Evolutionary conservation across 2,329 filamentous ascomycete genomes (phyloP).

Genomic region (Fusarium algeriense): DNA sequence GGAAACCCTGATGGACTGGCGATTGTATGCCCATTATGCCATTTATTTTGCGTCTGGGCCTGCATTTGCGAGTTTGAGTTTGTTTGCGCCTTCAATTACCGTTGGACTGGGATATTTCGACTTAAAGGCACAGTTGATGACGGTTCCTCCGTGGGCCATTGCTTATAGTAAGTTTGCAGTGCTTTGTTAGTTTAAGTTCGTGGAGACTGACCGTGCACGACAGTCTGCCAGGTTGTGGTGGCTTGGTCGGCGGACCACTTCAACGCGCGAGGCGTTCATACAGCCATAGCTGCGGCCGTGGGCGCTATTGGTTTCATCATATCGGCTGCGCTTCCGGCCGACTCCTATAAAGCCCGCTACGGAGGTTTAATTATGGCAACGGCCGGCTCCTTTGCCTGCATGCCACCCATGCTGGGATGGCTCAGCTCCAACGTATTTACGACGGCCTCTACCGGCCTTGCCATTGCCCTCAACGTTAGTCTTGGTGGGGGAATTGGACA

Average conservation of each 20-base stretch:
- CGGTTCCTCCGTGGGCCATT: constrained; percentile 73
- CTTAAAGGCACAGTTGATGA: constrained; percentile 73
- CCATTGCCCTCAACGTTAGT: constrained; percentile 77
- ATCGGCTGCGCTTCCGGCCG: constrained; percentile 72
- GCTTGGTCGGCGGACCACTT: constrained; percentile 74
- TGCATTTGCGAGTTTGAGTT: constrained; percentile 69
- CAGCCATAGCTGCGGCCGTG: constrained; percentile 57
- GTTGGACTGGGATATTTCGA: constrained; percentile 63
- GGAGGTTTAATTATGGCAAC: constrained; percentile 77
- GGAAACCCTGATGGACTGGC: constrained; percentile 73
- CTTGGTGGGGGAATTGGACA: constrained; percentile 76
- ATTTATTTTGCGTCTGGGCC: constrained; percentile 64
- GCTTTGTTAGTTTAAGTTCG: neutral
- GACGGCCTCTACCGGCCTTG: constrained; percentile 74
- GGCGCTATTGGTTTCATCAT: constrained; percentile 67
- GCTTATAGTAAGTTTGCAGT: constrained; percentile 61
- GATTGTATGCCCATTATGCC: constrained; percentile 75
- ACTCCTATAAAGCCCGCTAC: constrained; percentile 72
- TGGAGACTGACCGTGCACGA: constrained; percentile 6
- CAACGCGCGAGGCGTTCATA: constrained; percentile 64
- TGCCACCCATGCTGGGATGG: constrained; percentile 79
- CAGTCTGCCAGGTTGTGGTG: constrained; percentile 56
- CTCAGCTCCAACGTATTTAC: constrained; percentile 75
- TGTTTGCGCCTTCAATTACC: constrained; percentile 73
- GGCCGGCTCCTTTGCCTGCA: constrained; percentile 75